A percentile compares a stretch with the other conserved stretches of the same genome.
phyloP scores from a whole-genome alignment of 768 basidiomycete genomes.

The Podaxis sp. region DNA sequence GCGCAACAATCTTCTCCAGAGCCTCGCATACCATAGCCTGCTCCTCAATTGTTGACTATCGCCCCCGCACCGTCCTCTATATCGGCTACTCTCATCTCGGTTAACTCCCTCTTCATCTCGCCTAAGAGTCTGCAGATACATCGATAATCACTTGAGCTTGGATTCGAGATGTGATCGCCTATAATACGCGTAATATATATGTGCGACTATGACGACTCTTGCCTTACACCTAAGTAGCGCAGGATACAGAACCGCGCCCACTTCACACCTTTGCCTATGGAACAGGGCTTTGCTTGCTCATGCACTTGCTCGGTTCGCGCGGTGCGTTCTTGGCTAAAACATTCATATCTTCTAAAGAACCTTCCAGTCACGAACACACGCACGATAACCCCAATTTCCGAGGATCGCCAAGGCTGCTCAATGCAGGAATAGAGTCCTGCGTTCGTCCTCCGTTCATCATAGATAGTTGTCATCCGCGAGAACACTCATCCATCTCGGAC shows the following conservation, averaged over 20 bases:
- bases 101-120: slow-evolving; percentile 2
- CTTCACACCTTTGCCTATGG: not conserved
- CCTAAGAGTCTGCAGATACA: not conserved
- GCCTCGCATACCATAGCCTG: not conserved
- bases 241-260: not conserved
- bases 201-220: not conserved
- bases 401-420: not conserved
- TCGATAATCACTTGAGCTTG: not conserved
- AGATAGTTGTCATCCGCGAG: not conserved
- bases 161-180: not conserved
- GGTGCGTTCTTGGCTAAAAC: not conserved
- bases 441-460: not conserved
- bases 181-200: not conserved
- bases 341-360: not conserved
- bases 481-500: not conserved
- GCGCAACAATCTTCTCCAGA: not conserved
- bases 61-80: not conserved
- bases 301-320: not conserved
- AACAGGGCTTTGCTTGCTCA: not conserved
- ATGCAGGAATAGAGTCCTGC: not conserved
- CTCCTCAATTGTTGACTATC: not conserved
- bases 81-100: slow-evolving; percentile 3
- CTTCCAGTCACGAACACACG: not conserved
- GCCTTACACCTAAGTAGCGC: not conserved
- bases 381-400: not conserved